Evolutionary conservation across 768 basidiomycete species (phyloP).

Genomic region (Hortiboletus flavorubellus): DNA sequence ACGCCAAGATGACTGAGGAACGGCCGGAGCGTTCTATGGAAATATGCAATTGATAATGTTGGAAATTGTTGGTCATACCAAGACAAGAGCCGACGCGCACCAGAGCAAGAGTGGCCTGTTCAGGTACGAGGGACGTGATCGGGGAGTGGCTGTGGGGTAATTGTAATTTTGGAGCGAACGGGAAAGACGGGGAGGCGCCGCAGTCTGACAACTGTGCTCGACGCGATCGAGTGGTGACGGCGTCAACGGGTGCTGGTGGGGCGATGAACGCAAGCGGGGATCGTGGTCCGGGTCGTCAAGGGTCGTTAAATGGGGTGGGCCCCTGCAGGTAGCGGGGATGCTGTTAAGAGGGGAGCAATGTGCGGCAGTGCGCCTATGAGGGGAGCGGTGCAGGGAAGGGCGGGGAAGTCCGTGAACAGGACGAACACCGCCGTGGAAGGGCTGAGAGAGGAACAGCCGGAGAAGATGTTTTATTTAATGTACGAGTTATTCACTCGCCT

Average conservation of each 20-base stretch:
- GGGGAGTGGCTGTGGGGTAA: conserved; percentile 33
- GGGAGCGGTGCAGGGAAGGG: conserved; percentile 6
- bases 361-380: conserved; percentile 3
- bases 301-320: conserved; percentile 23
- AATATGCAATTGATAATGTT: conserved; percentile 35
- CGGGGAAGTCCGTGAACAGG: conserved; percentile 4
- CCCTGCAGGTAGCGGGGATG: not conserved
- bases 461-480: conserved; percentile 24
- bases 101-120: conserved; percentile 25
- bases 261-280: not conserved
- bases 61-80: conserved; percentile 35
- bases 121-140: conserved; percentile 33
- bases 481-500: conserved; percentile 18
- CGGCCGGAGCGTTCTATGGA: conserved; percentile 32
- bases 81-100: conserved; percentile 31
- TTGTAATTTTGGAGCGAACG: conserved; percentile 26
- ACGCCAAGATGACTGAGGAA: conserved; percentile 22
- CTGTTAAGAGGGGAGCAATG: conserved; percentile 1
- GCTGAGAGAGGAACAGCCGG: conserved; percentile 4
- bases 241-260: not conserved
- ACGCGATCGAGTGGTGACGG: conserved; percentile 5
- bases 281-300: conserved; percentile 26
- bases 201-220: conserved; percentile 3
- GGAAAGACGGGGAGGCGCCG: conserved; percentile 20
- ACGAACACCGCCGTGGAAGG: conserved; percentile 16